Conservation (phyloP, 23 red algal species). For the Pyropia haitanensis region DNA sequence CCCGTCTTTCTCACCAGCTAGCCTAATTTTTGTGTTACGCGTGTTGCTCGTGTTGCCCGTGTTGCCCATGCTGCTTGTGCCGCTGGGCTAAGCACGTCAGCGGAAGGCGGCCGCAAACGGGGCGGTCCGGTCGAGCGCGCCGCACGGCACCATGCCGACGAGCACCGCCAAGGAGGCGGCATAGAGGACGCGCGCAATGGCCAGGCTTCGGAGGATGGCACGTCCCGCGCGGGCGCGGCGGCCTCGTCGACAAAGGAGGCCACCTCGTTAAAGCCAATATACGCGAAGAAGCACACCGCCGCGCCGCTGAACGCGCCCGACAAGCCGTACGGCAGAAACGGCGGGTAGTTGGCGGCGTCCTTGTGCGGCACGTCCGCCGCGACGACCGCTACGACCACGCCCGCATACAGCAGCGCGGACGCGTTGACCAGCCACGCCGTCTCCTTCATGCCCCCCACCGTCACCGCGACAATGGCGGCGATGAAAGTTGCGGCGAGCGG, state of each 20-base stretch:
- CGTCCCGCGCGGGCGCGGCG: slow-evolving; percentile 36
- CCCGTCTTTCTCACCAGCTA: too few species aligned
- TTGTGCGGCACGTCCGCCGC: slow-evolving; percentile 22
- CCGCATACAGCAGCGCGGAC: slow-evolving; percentile 48
- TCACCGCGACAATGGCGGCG: slow-evolving; percentile 23
- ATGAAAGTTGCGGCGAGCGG: slow-evolving; percentile 44
- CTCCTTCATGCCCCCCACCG: slow-evolving; percentile 58
- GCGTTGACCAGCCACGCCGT: slow-evolving; percentile 71
- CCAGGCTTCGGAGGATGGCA: slow-evolving; percentile 56
- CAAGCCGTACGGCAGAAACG: slow-evolving; percentile 73
- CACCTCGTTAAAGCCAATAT: slow-evolving; percentile 85
- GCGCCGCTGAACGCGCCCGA: slow-evolving; percentile 46
- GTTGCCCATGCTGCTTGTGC: too few species aligned
- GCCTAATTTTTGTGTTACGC: too few species aligned
- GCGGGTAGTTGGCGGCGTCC: slow-evolving; percentile 49
- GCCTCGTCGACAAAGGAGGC: slow-evolving; percentile 81
- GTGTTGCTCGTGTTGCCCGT: too few species aligned
- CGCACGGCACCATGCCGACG: slow-evolving; percentile 60
- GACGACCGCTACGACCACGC: slow-evolving; percentile 53
- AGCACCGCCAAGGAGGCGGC: slow-evolving; percentile 46
- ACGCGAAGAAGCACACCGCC: slow-evolving; percentile 69
- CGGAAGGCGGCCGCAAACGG: slow-evolving; percentile 75
- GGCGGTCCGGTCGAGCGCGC: slow-evolving; percentile 25
- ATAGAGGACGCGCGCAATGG: slow-evolving; percentile 50
- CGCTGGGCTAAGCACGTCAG: too few species aligned